Base-by-base conservation (phyloP, 495 filamentous ascomycete genomes). In the Penicillium canescens region DNA sequence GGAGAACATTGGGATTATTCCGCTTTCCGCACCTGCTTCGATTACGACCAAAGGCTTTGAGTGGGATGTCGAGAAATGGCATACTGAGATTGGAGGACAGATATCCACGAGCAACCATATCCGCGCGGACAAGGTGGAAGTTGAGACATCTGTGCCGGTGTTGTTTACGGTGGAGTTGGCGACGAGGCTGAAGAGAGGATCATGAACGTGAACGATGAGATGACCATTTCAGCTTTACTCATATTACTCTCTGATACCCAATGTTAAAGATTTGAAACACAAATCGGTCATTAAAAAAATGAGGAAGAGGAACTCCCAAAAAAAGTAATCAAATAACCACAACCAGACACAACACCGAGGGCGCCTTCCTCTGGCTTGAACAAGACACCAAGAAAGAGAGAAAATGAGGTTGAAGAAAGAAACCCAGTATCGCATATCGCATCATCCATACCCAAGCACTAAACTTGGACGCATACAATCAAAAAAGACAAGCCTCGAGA, bases 61-160 rank as follows among this genome's bases (percentile, higher is more conserved):
- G 62, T 98, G 94, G 93, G 90, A 98, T 70, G 87, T 98, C 1
- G 56, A 77, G 51, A 74, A 88, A 48, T 93, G 91, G 88, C 69
- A 77, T 54, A 96, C 92, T 0, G 77, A 82, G 59, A 91, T 98
- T 68, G 94, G 93, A 0, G 84, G 85, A 0, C 83, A 87, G 61
- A 71, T 98, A 55, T 96, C 92, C 62, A 98, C 94, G 41, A 98
- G 94, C 69, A 98, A 98, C 72, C 88, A 92, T 62, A 81, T 96
- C 24, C 71, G 72, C 33, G 75, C 74, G 42, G 72, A 82, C 9
- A 56, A 62, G 8, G 78, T 95, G 45, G 72, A 72, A 50, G 79
- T 96, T 3, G 69, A 82, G 61, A 85, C 89, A 28, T 81, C 80
- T 7, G 82, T 79, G 53, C 79, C 84, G 49, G 86, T 96, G 12